A percentile compares a stretch with the other conserved stretches of the same genome.
phyloP scores from a whole-genome alignment of 805 yeast species.

The Clavispora asparagi region DNA sequence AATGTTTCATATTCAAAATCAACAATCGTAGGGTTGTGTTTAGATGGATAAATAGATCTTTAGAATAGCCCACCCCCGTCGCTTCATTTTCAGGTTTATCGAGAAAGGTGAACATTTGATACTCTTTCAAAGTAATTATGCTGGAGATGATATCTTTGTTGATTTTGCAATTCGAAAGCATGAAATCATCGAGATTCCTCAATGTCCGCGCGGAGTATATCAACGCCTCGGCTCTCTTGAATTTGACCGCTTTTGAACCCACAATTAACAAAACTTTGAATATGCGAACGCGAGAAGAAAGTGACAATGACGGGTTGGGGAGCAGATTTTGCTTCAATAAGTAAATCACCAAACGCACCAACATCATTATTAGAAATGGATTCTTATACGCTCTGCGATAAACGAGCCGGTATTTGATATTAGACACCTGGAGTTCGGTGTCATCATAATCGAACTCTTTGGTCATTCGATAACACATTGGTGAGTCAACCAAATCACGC shows the following conservation, averaged over 20 bases:
- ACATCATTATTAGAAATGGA: conserved; percentile 12
- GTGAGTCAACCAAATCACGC: conserved; percentile 1
- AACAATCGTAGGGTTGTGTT: conserved; percentile 24
- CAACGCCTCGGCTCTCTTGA: conserved; percentile 17
- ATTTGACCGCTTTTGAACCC: conserved; percentile 24
- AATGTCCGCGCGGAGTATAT: conserved; percentile 21
- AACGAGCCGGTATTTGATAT: conserved; percentile 14
- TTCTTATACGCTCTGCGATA: conserved; percentile 6
- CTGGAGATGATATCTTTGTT: conserved; percentile 33
- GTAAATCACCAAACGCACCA: conserved; percentile 23
- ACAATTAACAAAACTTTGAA: conserved; percentile 27
- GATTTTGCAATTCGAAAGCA: conserved; percentile 29
- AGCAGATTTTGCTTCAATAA: conserved; percentile 19
- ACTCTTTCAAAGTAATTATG: conserved; percentile 28
- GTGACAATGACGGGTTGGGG: conserved; percentile 3
- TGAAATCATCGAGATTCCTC: conserved; percentile 22
- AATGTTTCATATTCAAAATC: conserved; percentile 22
- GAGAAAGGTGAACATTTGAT: conserved; percentile 20
- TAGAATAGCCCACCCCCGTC: not conserved
- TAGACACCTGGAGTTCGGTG: conserved; percentile 10
- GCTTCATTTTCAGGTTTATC: conserved; percentile 3
- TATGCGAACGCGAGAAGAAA: conserved; percentile 16
- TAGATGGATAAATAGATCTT: conserved; percentile 14
- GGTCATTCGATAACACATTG: conserved; percentile 1
- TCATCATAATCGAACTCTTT: conserved; percentile 19